phyloP scores from a whole-genome alignment of 192 early-diverging fungal genomes.

The Coemansia sp. region DNA sequence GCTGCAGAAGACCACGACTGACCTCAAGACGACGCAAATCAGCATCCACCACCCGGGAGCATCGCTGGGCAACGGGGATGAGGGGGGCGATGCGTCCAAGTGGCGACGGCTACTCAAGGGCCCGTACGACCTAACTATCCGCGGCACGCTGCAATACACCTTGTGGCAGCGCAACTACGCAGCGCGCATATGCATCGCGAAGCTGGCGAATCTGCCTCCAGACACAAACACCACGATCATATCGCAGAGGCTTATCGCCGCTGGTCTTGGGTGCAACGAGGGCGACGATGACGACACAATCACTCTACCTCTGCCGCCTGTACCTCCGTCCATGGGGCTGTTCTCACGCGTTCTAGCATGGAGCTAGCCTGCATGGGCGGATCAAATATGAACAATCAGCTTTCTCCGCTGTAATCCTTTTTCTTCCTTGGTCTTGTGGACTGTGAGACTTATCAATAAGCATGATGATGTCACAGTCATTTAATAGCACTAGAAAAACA shows the following conservation, averaged over 20 bases:
- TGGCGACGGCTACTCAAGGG: constrained; percentile 47
- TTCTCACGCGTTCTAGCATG: background rate
- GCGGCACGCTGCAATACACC: constrained; percentile 55
- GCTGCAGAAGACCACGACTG: constrained; percentile 28
- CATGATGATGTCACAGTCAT: no score
- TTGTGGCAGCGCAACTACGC: constrained; percentile 57
- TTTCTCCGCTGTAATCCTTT: background rate
- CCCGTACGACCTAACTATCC: constrained; percentile 56
- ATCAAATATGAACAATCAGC: background rate
- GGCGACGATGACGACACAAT: constrained; percentile 47
- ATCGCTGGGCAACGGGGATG: constrained; percentile 28
- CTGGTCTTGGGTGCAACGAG: constrained; percentile 48
- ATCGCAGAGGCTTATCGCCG: constrained; percentile 16
- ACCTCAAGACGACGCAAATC: constrained; percentile 47
- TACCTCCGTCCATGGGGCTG: constrained; percentile 11
- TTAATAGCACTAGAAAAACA: no score
- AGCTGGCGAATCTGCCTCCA: constrained; percentile 52
- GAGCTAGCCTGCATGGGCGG: background rate
- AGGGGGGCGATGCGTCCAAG: constrained; percentile 37
- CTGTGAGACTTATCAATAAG: no score
- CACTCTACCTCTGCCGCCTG: constrained; percentile 34
- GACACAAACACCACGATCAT: constrained; percentile 24
- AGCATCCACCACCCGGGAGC: constrained; percentile 51
- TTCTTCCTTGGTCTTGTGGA: background rate
- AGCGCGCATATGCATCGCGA: constrained; percentile 50